These are phyloP conservation scores for Lachnellula suecica DNA, from an alignment of 2,329 filamentous ascomycete species.

Conservation along the genomic window DNA sequence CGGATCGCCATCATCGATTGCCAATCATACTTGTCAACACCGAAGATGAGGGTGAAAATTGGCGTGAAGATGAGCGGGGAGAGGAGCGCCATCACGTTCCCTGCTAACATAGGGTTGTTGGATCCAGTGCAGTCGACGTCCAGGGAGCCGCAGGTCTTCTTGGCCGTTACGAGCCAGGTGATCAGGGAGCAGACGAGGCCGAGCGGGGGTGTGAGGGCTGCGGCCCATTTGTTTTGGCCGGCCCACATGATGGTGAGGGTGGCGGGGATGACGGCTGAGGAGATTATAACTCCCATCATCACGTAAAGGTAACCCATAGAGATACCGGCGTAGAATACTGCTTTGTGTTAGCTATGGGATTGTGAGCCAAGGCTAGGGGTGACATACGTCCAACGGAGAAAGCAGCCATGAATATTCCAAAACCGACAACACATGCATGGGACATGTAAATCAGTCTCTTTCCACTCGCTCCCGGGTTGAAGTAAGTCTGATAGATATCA, in stretches of 20 bases:
- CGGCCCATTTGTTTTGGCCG: slow-evolving; percentile 74
- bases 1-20: slow-evolving; percentile 78
- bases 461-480: slow-evolving; percentile 75
- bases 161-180: slow-evolving; percentile 77
- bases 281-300: slow-evolving; percentile 91
- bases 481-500: slow-evolving; percentile 84
- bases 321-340: slow-evolving; percentile 56
- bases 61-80: slow-evolving; percentile 75
- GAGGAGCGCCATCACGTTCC: slow-evolving; percentile 80
- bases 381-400: slow-evolving; percentile 65
- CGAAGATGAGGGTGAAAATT: slow-evolving; percentile 67
- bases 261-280: slow-evolving; percentile 78
- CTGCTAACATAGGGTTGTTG: slow-evolving; percentile 87
- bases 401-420: slow-evolving; percentile 73
- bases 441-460: slow-evolving; percentile 77
- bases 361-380: slow-evolving; percentile 44
- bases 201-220: slow-evolving; percentile 66
- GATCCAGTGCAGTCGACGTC: slow-evolving; percentile 74
- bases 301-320: slow-evolving; percentile 88
- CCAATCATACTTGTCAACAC: slow-evolving; percentile 78
- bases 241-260: slow-evolving; percentile 79
- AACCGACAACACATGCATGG: slow-evolving; percentile 71
- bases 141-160: slow-evolving; percentile 66
- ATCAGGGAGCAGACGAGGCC: slow-evolving; percentile 68
- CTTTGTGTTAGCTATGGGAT: background rate